Conservation (phyloP, 1,284 basidiomycete species). For the Cryptococcus sp. region DNA sequence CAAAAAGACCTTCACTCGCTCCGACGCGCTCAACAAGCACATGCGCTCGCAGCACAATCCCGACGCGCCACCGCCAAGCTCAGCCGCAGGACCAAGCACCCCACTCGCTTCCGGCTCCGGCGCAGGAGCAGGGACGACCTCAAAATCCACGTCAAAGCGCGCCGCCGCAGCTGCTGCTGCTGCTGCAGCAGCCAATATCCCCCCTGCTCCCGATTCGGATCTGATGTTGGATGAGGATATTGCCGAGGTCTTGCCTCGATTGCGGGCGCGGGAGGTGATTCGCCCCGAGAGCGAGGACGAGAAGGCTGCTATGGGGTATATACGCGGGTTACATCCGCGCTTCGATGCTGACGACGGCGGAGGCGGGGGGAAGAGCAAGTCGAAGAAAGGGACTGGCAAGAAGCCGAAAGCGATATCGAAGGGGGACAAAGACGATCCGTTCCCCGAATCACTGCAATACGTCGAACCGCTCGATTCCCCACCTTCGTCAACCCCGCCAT, state of each 20-base stretch:
- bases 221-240: conserved; percentile 17
- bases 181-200: background rate
- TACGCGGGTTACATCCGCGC: conserved; percentile 2
- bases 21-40: conserved; percentile 78
- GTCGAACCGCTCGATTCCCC: conserved; percentile 34
- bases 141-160: conserved; percentile 1
- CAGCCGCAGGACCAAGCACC: conserved; percentile 3
- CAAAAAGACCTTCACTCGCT: conserved; percentile 94
- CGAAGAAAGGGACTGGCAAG: background rate
- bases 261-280: conserved; percentile 9
- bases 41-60: conserved; percentile 25
- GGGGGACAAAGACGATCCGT: background rate
- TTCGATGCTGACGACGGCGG: background rate
- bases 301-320: conserved; percentile 2
- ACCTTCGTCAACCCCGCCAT: conserved; percentile 18
- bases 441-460: conserved; percentile 9
- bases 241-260: conserved; percentile 11
- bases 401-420: background rate
- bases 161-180: background rate
- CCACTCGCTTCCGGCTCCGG: too few relatives aligned
- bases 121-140: background rate
- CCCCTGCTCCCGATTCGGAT: conserved; percentile 9
- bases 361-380: background rate
- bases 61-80: conserved; percentile 4
- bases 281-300: conserved; percentile 7